Percentiles rank a stretch among this genome's conserved stretches.
phyloP scores from a whole-genome alignment of 164 flowering plant genomes.

The Annona squamosa region DNA sequence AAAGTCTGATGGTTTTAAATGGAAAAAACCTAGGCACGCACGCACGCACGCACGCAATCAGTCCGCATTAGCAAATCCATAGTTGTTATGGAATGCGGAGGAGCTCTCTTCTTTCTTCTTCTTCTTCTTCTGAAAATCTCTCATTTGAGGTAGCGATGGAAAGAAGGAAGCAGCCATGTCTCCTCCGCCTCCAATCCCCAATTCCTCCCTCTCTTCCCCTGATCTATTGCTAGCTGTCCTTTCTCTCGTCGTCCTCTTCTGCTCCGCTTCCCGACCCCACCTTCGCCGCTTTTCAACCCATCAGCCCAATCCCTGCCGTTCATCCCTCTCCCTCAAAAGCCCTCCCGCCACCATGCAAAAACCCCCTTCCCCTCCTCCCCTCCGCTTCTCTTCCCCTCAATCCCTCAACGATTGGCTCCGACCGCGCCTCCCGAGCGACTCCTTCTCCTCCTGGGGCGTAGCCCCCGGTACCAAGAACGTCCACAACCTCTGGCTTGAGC shows the following conservation, averaged over 20 bases:
- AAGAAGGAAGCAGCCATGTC: background rate
- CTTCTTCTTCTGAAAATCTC: background rate
- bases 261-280: conserved; percentile 23
- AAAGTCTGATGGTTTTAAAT: too few species aligned
- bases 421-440: conserved; percentile 62
- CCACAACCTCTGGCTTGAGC: conserved; percentile 89
- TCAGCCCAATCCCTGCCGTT: conserved; percentile 12
- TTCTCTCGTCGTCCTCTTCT: conserved; percentile 24
- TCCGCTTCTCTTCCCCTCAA: conserved; percentile 52
- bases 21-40: too few species aligned
- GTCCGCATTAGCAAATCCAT: too few species aligned
- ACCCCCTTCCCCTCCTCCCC: background rate
- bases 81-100: too few species aligned
- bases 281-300: conserved; percentile 12
- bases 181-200: background rate
- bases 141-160: too few species aligned
- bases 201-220: background rate
- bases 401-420: conserved; percentile 81
- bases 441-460: conserved; percentile 76
- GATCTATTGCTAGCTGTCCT: conserved; percentile 38
- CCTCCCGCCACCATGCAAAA: conserved; percentile 5
- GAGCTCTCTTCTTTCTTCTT: background rate
- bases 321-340: conserved; percentile 25
- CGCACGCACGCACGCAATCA: too few species aligned
- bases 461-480: conserved; percentile 91